Conservation (phyloP, 306 rosid species). For the Benincasa hispida region DNA sequence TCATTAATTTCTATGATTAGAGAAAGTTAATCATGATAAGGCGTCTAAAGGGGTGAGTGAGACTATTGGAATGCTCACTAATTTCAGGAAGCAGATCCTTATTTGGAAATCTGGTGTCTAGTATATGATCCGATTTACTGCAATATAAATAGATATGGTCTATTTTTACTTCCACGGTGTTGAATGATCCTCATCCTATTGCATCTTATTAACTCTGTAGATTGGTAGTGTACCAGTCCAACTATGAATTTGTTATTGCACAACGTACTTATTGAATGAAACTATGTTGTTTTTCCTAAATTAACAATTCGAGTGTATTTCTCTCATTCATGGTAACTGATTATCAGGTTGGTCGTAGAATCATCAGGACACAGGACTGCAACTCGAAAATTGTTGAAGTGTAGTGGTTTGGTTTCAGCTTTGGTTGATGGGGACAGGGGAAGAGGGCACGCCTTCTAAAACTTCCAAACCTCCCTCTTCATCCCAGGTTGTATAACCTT, state of each 20-base stretch:
- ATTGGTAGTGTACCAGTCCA: background rate
- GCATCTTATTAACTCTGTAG: background rate
- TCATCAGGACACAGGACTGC: slow-evolving; percentile 3
- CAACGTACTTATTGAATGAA: background rate
- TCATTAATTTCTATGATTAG: background rate
- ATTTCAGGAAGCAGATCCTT: background rate
- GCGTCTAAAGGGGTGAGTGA: background rate
- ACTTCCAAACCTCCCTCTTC: slow-evolving; percentile 51
- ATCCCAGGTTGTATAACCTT: slow-evolving; percentile 37
- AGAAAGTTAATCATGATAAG: background rate
- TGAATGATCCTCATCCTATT: background rate
- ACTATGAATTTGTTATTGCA: background rate
- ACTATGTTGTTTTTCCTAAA: background rate
- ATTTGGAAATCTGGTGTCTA: background rate
- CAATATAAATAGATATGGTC: background rate
- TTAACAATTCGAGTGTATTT: background rate
- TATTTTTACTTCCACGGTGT: background rate
- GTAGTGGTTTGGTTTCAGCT: slow-evolving; percentile 14
- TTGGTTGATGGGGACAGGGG: slow-evolving; percentile 77
- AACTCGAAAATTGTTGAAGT: slow-evolving; percentile 13
- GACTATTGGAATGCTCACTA: background rate
- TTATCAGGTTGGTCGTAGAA: slow-evolving; percentile 18
- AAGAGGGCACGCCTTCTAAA: slow-evolving; percentile 69
- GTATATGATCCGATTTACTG: background rate
- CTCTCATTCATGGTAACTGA: slow-evolving; percentile 9